A percentile compares a stretch with the other conserved stretches of the same genome.
These are phyloP conservation scores for Cladophialophora bantiana DNA, from an alignment of 2,329 filamentous ascomycete genomes.

Conservation along the genomic window DNA sequence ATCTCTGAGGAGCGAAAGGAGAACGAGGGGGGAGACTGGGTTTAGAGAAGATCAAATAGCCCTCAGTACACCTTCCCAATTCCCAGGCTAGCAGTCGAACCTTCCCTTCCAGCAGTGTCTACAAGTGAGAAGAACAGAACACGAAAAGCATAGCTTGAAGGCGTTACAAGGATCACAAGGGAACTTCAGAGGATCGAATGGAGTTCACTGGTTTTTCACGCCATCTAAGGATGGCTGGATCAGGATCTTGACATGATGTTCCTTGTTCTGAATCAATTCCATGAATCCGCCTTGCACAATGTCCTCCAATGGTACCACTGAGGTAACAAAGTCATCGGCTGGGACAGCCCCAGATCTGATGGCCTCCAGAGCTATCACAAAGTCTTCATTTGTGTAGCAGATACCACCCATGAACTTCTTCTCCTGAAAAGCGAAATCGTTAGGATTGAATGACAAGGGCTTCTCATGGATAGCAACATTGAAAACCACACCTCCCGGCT, in stretches of 20 bases:
- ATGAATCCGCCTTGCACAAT: conserved; percentile 65
- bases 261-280: conserved; percentile 64
- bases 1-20: too few relatives aligned
- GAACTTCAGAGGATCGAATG: too few relatives aligned
- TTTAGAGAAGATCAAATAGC: too few relatives aligned
- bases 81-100: too few relatives aligned
- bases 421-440: conserved; percentile 60
- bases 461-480: conserved; percentile 65
- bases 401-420: conserved; percentile 56
- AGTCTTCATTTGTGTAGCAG: conserved; percentile 50
- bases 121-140: too few relatives aligned
- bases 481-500: conserved; percentile 58
- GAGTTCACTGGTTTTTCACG: too few relatives aligned
- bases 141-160: too few relatives aligned
- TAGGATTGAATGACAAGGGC: conserved; percentile 55
- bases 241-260: conserved; percentile 68
- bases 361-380: conserved; percentile 56
- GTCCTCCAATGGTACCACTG: conserved; percentile 62
- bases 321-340: conserved; percentile 64
- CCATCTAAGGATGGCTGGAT: too few relatives aligned
- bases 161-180: too few relatives aligned
- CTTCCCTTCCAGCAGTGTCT: too few relatives aligned
- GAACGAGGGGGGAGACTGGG: too few relatives aligned
- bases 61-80: too few relatives aligned
- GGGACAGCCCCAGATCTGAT: conserved; percentile 37